These are phyloP conservation scores for Cladorrhinum sp. DNA, from an alignment of 2,329 filamentous ascomycete genomes.

Conservation along the genomic window DNA sequence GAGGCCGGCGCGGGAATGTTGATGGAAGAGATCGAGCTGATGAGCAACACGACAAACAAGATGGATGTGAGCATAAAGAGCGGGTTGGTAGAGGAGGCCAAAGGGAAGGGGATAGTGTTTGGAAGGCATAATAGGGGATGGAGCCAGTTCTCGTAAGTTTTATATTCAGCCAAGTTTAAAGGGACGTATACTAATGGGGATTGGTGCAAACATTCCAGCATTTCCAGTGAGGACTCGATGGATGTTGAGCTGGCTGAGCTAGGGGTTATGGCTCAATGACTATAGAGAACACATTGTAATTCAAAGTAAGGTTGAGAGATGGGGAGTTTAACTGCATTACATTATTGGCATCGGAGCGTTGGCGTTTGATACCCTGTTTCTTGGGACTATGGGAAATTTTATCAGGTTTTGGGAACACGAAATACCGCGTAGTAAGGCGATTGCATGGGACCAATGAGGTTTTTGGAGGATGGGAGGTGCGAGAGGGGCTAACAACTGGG, in stretches of 20 bases:
- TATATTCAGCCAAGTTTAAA: neutral
- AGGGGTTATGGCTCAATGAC: constrained; percentile 1
- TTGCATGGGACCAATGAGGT: too few species aligned
- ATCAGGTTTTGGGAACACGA: neutral
- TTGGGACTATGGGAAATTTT: too few species aligned
- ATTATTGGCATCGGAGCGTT: neutral
- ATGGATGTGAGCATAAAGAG: neutral
- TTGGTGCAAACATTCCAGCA: constrained; percentile 11
- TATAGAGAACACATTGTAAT: neutral
- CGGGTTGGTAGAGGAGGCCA: neutral
- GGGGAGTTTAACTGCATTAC: neutral
- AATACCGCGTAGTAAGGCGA: too few species aligned
- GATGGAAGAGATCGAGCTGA: constrained; percentile 2
- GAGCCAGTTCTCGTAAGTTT: constrained; percentile 17
- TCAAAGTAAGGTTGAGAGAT: too few species aligned
- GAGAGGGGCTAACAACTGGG: too few species aligned
- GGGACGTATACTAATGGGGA: neutral
- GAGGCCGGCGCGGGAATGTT: constrained; percentile 19
- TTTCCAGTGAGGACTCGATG: constrained; percentile 17
- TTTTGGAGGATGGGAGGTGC: too few species aligned
- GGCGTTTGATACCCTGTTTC: constrained; percentile 6
- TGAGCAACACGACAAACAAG: neutral
- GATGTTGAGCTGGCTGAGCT: constrained; percentile 7
- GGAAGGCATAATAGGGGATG: constrained; percentile 1
- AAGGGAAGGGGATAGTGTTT: neutral